A percentile compares a stretch with the other conserved stretches of the same genome.
phyloP scores from a whole-genome alignment of 352 stramenopile species.

The Phytophthora europaea region DNA sequence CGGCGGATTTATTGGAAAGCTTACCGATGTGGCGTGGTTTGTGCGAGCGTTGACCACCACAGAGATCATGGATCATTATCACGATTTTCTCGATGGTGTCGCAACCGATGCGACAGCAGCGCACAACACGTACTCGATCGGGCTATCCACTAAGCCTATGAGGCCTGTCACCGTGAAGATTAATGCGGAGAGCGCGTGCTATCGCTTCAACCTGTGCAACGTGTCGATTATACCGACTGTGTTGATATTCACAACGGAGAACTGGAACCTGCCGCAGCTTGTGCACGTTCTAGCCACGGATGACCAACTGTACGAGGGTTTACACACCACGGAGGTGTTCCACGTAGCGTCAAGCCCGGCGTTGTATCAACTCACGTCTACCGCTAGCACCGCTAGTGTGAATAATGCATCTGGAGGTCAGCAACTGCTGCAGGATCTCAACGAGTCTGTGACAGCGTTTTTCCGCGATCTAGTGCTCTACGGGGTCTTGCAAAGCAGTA shows the following conservation, averaged over 20 bases:
- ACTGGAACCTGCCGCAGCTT: conserved; percentile 48
- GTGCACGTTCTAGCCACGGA: conserved; percentile 64
- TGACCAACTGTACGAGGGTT: conserved; percentile 69
- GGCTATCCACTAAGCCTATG: conserved; percentile 53
- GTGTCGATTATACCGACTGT: conserved; percentile 51
- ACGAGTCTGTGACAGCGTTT: conserved; percentile 35
- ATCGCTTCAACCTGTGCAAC: conserved; percentile 83
- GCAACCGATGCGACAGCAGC: conserved; percentile 23
- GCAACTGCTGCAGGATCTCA: conserved; percentile 17
- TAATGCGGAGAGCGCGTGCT: conserved; percentile 64
- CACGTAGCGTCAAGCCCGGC: conserved; percentile 42
- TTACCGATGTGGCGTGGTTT: conserved; percentile 73
- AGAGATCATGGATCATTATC: conserved; percentile 74
- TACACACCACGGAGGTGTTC: conserved; percentile 42
- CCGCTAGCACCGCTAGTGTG: conserved; percentile 34
- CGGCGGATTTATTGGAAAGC: conserved; percentile 47
- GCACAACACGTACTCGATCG: conserved; percentile 69
- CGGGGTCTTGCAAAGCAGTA: conserved; percentile 8
- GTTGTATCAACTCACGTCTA: conserved; percentile 46
- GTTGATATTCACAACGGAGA: conserved; percentile 53
- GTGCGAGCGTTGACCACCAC: conserved; percentile 39
- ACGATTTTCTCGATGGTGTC: conserved; percentile 60
- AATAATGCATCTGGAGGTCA: conserved; percentile 13
- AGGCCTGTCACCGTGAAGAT: conserved; percentile 61
- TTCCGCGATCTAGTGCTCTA: conserved; percentile 41